phyloP scores from a whole-genome alignment of 2,329 filamentous ascomycete genomes.

The Malbranchea zuffiana region DNA sequence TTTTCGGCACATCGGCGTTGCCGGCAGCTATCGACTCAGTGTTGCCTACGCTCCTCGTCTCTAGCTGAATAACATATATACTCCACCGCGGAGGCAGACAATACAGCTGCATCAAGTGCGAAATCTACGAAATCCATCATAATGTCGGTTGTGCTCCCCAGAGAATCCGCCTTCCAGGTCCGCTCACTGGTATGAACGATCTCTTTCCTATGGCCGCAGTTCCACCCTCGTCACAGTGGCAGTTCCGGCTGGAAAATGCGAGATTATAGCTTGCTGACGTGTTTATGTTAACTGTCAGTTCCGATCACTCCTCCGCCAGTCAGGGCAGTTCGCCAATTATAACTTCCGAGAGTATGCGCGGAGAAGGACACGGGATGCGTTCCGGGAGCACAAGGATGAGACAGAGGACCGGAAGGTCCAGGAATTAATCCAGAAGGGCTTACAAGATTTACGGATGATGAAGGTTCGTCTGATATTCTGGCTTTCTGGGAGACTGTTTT shows the following conservation, averaged over 20 bases:
- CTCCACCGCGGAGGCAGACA: too few species aligned
- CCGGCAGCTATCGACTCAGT: too few species aligned
- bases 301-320: constrained; percentile 78
- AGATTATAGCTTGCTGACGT: constrained; percentile 3
- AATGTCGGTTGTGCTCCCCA: constrained; percentile 37
- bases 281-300: constrained; percentile 47
- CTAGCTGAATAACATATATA: too few species aligned
- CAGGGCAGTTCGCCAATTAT: constrained; percentile 79
- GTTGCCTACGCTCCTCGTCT: too few species aligned
- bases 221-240: neutral
- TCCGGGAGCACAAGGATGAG: constrained; percentile 65
- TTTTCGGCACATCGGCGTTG: too few species aligned
- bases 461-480: constrained; percentile 53
- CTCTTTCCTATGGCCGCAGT: neutral
- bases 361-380: constrained; percentile 80
- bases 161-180: constrained; percentile 37
- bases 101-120: too few species aligned
- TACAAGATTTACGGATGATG: constrained; percentile 76
- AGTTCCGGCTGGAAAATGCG: neutral
- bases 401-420: constrained; percentile 67
- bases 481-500: too few species aligned
- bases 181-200: constrained; percentile 39
- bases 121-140: too few species aligned
- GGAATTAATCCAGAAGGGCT: constrained; percentile 76
- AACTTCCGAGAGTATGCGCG: constrained; percentile 97